Evolutionary conservation across 2,329 filamentous ascomycete species (phyloP).

Genomic region (Pseudocercospora fijiensis): DNA sequence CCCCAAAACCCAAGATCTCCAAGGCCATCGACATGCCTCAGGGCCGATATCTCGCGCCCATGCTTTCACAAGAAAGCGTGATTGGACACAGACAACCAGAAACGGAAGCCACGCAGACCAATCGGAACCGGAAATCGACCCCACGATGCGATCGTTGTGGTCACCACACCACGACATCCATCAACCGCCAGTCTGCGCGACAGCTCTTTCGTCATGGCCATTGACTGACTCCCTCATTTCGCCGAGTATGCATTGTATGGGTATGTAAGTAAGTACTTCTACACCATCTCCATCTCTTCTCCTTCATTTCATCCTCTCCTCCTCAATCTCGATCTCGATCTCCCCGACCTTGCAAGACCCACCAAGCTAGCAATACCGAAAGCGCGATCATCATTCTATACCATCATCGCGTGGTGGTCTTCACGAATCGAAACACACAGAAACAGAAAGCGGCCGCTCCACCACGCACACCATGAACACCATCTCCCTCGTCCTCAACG

Average conservation of each 20-base stretch:
- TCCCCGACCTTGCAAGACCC: slow-evolving; percentile 3
- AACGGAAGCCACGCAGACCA: neutral
- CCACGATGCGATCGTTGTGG: neutral
- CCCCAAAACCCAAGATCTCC: neutral
- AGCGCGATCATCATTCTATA: neutral
- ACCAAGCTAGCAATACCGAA: neutral
- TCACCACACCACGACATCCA: neutral
- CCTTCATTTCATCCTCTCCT: neutral
- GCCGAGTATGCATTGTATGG: neutral
- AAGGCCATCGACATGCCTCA: neutral
- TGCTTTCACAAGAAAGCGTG: neutral
- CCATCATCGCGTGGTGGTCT: neutral
- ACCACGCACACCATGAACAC: slow-evolving; percentile 29
- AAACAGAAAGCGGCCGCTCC: neutral
- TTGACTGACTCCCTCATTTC: neutral
- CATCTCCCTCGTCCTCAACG: slow-evolving; percentile 33
- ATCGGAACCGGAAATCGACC: slow-evolving; percentile 1
- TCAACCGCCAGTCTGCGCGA: slow-evolving; percentile 3
- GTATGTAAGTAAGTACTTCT: neutral
- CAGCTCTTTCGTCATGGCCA: neutral
- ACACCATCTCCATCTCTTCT: too few relatives aligned
- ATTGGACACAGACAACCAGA: neutral
- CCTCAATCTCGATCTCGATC: neutral
- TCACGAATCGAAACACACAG: neutral
- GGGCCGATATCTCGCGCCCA: neutral